Base-by-base conservation (phyloP, 1,284 basidiomycete species). In the Bondarzewia mesenterica region DNA sequence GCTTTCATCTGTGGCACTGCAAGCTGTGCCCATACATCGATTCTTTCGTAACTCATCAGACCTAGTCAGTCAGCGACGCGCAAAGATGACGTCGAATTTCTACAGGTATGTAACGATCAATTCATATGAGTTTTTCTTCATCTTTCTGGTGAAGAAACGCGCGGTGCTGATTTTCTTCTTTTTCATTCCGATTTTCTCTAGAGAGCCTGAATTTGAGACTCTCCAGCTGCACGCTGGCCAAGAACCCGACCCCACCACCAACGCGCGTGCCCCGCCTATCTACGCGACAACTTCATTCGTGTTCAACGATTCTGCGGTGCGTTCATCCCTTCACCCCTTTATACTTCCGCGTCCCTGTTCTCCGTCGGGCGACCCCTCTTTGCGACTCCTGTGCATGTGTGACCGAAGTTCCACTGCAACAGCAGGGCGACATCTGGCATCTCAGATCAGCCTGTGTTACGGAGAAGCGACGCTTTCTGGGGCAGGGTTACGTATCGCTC, bases 151-250 rank as follows among this genome's bases (percentile, higher is more conserved):
- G n/a, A n/a, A n/a, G n/a, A n/a, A n/a, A n/a, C n/a, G n/a, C n/a
- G n/a, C n/a, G 29, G n/a, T 32, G 29, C 29, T 32, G 4, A 32
- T 32, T 7, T 7, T 32, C n/a, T n/a, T n/a, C n/a, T n/a, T n/a
- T n/a, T n/a, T n/a, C n/a, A 7, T 12, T 4, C 10, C 29, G n/a
- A 7, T n/a, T n/a, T n/a, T 35, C 32, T 32, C 16, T 52, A 80
- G 77, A 64, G 71, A 74, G 54, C 82, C 82, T 42, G 84, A 89
- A 60, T 90, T 89, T 58, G 88, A 91, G 60, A 91, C 88, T 7
- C 68, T 90, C 47, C 86, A 90, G 68, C 72, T 93, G 29, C 91
- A 93, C 59, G 90, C 84, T 36, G 90, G 91, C 8, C 87, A 92
- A 58, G 65, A 68, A 12, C 75, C 79, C 6, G 89, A 90, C 67